Evolutionary conservation across 306 rosid genomes (phyloP).

Genomic region (Gillenia trifoliata): DNA sequence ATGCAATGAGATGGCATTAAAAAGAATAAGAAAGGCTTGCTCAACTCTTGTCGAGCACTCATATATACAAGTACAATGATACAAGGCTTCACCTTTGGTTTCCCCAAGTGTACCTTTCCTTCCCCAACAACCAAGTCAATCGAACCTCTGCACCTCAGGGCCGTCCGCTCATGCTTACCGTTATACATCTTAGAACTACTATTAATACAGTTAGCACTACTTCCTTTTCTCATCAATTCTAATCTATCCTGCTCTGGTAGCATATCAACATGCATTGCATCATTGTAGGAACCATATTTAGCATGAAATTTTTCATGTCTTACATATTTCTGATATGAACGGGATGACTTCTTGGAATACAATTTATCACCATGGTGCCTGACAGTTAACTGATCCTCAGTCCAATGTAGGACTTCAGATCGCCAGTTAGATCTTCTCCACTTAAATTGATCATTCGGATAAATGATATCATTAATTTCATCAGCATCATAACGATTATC

Average conservation of each 20-base stretch:
- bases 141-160: constrained; percentile 48
- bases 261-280: constrained; percentile 27
- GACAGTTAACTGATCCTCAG: constrained; percentile 29
- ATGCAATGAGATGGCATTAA: constrained; percentile 22
- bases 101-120: constrained; percentile 65
- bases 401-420: constrained; percentile 40
- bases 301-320: constrained; percentile 16
- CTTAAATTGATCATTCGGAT: constrained; percentile 30
- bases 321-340: constrained; percentile 12
- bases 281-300: constrained; percentile 27
- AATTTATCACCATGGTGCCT: constrained; percentile 27
- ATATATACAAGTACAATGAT: constrained; percentile 34
- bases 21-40: constrained; percentile 18
- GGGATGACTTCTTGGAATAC: constrained; percentile 19
- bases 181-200: constrained; percentile 33
- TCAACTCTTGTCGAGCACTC: constrained; percentile 33
- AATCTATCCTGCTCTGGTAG: constrained; percentile 27
- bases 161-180: constrained; percentile 34
- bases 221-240: constrained; percentile 25
- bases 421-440: constrained; percentile 23
- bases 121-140: constrained; percentile 45
- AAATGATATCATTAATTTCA: constrained; percentile 32
- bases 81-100: constrained; percentile 33
- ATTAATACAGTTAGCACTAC: constrained; percentile 23
- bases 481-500: constrained; percentile 22